Percentiles rank a stretch among this genome's conserved stretches.
Evolutionary conservation across 768 basidiomycete species (phyloP).

Genomic region (Termitomyces sp.): DNA sequence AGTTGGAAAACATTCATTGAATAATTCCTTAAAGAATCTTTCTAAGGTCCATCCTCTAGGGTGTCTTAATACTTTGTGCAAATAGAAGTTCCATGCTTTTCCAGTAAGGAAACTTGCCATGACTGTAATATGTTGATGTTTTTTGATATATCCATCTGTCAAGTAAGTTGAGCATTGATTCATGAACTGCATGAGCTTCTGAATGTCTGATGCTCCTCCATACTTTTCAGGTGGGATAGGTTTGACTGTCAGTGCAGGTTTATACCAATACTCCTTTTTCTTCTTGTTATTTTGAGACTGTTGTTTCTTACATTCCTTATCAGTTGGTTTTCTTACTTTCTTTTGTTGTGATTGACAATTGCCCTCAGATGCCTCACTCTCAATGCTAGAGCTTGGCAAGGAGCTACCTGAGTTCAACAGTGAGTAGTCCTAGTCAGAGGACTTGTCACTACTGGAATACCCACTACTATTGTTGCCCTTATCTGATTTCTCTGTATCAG

Average conservation of each 20-base stretch:
- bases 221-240: slow-evolving; percentile 17
- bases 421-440: too few species aligned
- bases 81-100: neutral
- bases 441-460: too few species aligned
- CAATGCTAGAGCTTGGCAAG: too few species aligned
- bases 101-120: neutral
- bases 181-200: slow-evolving; percentile 13
- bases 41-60: neutral
- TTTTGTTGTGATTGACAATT: too few species aligned
- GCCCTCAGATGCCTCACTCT: too few species aligned
- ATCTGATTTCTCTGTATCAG: too few species aligned
- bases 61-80: neutral
- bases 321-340: too few species aligned
- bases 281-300: too few species aligned
- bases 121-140: neutral
- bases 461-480: too few species aligned
- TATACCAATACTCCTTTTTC: too few species aligned
- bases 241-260: slow-evolving; percentile 3
- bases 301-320: too few species aligned
- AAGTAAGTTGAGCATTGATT: slow-evolving; percentile 16
- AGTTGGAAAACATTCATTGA: neutral
- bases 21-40: neutral
- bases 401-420: too few species aligned
- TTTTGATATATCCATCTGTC: neutral
- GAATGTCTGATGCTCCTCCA: slow-evolving; percentile 8